A percentile compares a stretch with the other conserved stretches of the same genome.
phyloP scores from a whole-genome alignment of 2,329 filamentous ascomycete genomes.

The Ambrosiella xylebori region DNA sequence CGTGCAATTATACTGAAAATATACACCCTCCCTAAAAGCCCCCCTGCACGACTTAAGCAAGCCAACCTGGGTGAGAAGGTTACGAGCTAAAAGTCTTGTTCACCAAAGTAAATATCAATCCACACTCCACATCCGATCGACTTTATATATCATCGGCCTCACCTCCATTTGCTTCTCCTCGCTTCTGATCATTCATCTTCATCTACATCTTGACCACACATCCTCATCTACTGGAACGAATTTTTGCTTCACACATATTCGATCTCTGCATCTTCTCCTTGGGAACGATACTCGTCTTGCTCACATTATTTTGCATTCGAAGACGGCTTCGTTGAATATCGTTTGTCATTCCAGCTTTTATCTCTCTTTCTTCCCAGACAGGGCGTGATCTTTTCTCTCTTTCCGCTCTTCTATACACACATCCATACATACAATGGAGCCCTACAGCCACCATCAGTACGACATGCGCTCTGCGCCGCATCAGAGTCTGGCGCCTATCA shows the following conservation, averaged over 20 bases:
- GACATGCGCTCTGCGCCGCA: constrained; percentile 7
- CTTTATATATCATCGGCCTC: neutral
- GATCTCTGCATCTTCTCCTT: neutral
- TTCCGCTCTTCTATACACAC: neutral
- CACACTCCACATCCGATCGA: neutral
- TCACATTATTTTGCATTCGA: neutral
- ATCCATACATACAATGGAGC: constrained; percentile 1
- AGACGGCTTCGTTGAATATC: neutral
- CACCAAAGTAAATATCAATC: neutral
- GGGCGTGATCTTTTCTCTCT: neutral
- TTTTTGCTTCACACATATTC: neutral
- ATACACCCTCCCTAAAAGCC: too few relatives aligned
- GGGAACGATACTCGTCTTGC: neutral
- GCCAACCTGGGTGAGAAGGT: neutral
- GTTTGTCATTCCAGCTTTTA: neutral
- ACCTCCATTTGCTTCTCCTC: neutral
- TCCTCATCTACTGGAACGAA: neutral
- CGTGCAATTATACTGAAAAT: too few relatives aligned
- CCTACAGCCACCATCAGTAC: neutral
- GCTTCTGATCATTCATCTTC: constrained; percentile 1
- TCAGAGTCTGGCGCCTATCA: constrained; percentile 1
- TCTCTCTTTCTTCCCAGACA: neutral
- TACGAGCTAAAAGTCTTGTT: neutral
- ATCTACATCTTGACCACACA: neutral
- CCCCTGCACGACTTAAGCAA: neutral